Evolutionary conservation across 2,329 filamentous ascomycete genomes (phyloP).

Genomic region (Rutstroemia sp.): DNA sequence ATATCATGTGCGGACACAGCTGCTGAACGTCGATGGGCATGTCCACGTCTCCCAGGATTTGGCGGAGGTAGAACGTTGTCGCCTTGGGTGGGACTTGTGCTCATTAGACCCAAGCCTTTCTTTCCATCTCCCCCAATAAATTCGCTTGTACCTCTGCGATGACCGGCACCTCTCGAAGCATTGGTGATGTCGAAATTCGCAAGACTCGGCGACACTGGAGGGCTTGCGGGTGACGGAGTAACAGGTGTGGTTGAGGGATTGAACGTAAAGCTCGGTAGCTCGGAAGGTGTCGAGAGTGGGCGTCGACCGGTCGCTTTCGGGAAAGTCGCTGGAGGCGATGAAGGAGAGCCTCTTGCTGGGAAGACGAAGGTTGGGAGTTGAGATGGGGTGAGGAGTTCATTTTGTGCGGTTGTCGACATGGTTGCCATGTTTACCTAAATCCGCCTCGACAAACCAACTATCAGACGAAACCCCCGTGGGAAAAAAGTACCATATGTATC

Average conservation of each 20-base stretch:
- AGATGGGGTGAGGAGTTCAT: constrained; percentile 10
- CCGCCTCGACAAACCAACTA: constrained; percentile 8
- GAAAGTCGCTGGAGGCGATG: constrained; percentile 17
- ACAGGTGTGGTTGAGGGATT: neutral
- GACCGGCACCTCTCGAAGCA: constrained; percentile 49
- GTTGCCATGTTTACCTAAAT: constrained; percentile 10
- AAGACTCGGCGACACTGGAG: constrained; percentile 40
- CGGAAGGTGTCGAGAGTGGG: constrained; percentile 36
- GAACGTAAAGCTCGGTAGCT: constrained; percentile 7
- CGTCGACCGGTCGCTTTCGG: constrained; percentile 43
- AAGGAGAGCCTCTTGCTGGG: constrained; percentile 16
- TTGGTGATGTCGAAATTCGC: constrained; percentile 7
- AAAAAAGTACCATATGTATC: constrained; percentile 7
- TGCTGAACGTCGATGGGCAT: constrained; percentile 73
- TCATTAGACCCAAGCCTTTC: constrained; percentile 46
- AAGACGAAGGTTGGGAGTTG: constrained; percentile 24
- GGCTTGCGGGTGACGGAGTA: constrained; percentile 30
- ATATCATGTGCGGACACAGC: constrained; percentile 75
- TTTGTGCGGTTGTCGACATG: constrained; percentile 2
- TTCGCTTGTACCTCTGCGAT: constrained; percentile 75
- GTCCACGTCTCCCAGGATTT: constrained; percentile 49
- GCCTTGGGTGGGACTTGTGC: constrained; percentile 61
- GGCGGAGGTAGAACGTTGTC: constrained; percentile 51
- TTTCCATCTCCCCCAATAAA: constrained; percentile 68
- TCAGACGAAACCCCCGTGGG: neutral